Percentiles rank a stretch among this genome's conserved stretches.
These are phyloP conservation scores for Parsonsia alboflavescens DNA, from an alignment of 257 asterid species.

Conservation along the genomic window DNA sequence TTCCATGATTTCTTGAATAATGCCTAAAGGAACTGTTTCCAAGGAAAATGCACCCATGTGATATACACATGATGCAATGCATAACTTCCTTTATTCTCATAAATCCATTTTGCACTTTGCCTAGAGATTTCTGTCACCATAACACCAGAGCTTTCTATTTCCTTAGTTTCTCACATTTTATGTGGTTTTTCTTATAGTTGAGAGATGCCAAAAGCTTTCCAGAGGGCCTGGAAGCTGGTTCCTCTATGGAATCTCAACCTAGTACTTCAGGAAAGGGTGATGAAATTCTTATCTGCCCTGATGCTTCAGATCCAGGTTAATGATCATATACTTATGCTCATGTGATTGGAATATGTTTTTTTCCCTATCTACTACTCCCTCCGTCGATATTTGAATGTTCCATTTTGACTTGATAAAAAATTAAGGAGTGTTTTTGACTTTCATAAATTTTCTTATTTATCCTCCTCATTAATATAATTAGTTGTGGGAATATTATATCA, in stretches of 20 bases:
- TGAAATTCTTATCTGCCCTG: constrained; percentile 17
- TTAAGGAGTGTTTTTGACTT: too few species aligned
- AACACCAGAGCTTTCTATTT: constrained; percentile 1
- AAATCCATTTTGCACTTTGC: background rate
- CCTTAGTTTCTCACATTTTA: constrained; percentile 15
- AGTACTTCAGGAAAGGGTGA: constrained; percentile 33
- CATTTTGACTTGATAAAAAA: too few species aligned
- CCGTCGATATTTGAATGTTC: too few species aligned
- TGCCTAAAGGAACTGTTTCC: background rate
- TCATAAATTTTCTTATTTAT: too few species aligned
- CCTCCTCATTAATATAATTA: too few species aligned
- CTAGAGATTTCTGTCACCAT: background rate
- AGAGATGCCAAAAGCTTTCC: constrained; percentile 28
- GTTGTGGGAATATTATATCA: too few species aligned
- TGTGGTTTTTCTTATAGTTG: constrained; percentile 34
- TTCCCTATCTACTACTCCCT: background rate
- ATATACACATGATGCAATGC: background rate
- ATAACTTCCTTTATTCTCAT: background rate
- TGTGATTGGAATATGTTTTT: background rate
- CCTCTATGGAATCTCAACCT: constrained; percentile 23
- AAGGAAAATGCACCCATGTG: background rate
- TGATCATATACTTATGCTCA: background rate
- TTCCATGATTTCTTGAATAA: background rate
- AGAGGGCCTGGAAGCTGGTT: constrained; percentile 31
- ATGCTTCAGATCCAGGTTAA: constrained; percentile 38